A percentile compares a stretch with the other conserved stretches of the same genome.
These are phyloP conservation scores for Ambrosiella xylebori DNA, from an alignment of 2,329 filamentous ascomycete species.

Conservation along the genomic window DNA sequence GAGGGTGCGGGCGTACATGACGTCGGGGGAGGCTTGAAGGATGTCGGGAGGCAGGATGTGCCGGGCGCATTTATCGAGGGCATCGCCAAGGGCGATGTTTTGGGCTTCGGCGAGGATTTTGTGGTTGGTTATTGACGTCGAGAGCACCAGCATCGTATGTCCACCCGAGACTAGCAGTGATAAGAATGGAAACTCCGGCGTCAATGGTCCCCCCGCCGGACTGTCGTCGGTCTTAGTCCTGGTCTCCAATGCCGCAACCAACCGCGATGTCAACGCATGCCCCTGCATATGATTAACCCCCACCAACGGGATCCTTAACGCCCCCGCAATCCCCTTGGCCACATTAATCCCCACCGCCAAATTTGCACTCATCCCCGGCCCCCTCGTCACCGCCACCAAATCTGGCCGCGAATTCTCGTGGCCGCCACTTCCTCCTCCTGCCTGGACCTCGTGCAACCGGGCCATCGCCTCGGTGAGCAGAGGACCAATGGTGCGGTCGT, in stretches of 20 bases:
- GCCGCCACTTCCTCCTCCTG: slow-evolving; percentile 18
- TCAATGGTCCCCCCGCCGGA: neutral
- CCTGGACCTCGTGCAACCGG: slow-evolving; percentile 13
- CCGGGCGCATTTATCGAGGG: slow-evolving; percentile 74
- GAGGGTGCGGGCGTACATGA: slow-evolving; percentile 67
- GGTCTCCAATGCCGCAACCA: slow-evolving; percentile 44
- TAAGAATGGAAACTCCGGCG: slow-evolving; percentile 55
- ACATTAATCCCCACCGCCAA: slow-evolving; percentile 62
- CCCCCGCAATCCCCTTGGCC: slow-evolving; percentile 72
- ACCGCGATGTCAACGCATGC: slow-evolving; percentile 72
- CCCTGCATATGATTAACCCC: slow-evolving; percentile 97
- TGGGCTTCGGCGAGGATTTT: slow-evolving; percentile 51
- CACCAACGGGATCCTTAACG: slow-evolving; percentile 67
- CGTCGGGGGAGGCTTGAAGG: slow-evolving; percentile 36
- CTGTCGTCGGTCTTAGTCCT: neutral
- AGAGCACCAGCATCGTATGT: slow-evolving; percentile 74
- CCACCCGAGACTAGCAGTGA: slow-evolving; percentile 83
- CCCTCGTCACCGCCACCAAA: slow-evolving; percentile 76
- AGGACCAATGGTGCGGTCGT: slow-evolving; percentile 50
- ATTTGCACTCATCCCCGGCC: slow-evolving; percentile 73
- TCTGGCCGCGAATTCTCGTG: slow-evolving; percentile 35
- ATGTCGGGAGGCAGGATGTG: slow-evolving; percentile 48
- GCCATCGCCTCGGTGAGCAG: slow-evolving; percentile 49
- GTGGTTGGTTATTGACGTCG: slow-evolving; percentile 50
- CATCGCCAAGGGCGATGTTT: slow-evolving; percentile 82